Percentiles rank a stretch among this genome's conserved stretches.
phyloP scores from a whole-genome alignment of 2,329 filamentous ascomycete genomes.

The Reticulascus tulasneorum region DNA sequence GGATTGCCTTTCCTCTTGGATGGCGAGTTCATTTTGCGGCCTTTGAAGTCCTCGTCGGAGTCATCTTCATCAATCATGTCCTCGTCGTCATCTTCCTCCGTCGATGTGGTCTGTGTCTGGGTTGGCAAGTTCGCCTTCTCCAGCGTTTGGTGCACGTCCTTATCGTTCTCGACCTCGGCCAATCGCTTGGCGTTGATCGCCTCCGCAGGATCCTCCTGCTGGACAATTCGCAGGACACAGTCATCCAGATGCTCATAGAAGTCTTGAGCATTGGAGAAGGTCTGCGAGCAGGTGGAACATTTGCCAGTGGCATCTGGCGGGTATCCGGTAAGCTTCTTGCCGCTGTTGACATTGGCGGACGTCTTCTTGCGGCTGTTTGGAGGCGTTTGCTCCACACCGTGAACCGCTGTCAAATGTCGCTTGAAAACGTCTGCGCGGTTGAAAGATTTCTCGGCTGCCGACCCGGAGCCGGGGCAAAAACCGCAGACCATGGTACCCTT shows the following conservation, averaged over 20 bases:
- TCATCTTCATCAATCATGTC: slow-evolving; percentile 43
- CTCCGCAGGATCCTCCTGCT: slow-evolving; percentile 67
- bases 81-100: slow-evolving; percentile 47
- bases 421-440: slow-evolving; percentile 96
- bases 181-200: slow-evolving; percentile 65
- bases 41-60: slow-evolving; percentile 48
- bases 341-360: slow-evolving; percentile 31
- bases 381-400: slow-evolving; percentile 88
- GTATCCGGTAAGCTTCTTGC: slow-evolving; percentile 67
- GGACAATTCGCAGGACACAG: slow-evolving; percentile 67
- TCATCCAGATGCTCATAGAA: slow-evolving; percentile 96
- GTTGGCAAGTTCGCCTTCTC: slow-evolving; percentile 59
- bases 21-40: slow-evolving; percentile 32
- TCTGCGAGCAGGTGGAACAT: slow-evolving; percentile 89
- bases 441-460: slow-evolving; percentile 88
- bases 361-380: slow-evolving; percentile 83
- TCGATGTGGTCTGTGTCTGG: slow-evolving; percentile 31
- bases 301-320: slow-evolving; percentile 81
- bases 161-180: slow-evolving; percentile 62
- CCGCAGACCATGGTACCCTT: slow-evolving; percentile 97
- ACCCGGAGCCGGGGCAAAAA: slow-evolving; percentile 87
- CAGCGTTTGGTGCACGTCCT: slow-evolving; percentile 57
- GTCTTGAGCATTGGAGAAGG: slow-evolving; percentile 90
- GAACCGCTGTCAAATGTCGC: slow-evolving; percentile 83
- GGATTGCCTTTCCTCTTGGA: slow-evolving; percentile 56